Percentiles rank a stretch among this genome's conserved stretches.
These are phyloP conservation scores for Arthrocladium fulminans DNA, from an alignment of 2,329 filamentous ascomycete genomes.

Conservation along the genomic window DNA sequence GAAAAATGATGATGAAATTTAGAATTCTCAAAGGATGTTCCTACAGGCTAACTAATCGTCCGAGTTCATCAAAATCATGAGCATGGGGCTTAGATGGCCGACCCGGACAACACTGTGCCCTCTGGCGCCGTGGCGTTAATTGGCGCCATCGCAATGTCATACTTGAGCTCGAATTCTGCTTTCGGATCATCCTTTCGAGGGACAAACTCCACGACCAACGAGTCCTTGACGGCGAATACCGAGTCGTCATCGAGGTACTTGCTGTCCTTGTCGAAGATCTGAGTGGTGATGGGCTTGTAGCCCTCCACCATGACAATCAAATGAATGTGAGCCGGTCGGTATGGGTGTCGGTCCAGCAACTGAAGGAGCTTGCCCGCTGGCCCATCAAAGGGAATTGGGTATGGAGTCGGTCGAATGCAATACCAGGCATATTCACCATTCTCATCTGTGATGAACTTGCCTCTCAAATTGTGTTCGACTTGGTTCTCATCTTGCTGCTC, in stretches of 20 bases:
- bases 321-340: slow-evolving; percentile 56
- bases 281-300: slow-evolving; percentile 63
- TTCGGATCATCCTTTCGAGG: slow-evolving; percentile 43
- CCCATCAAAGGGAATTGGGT: slow-evolving; percentile 48
- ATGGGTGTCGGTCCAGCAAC: slow-evolving; percentile 53
- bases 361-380: slow-evolving; percentile 51
- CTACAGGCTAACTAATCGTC: no score
- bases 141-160: slow-evolving; percentile 41
- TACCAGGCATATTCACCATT: slow-evolving; percentile 57
- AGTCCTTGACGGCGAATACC: slow-evolving; percentile 53
- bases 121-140: slow-evolving; percentile 17
- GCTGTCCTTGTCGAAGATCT: slow-evolving; percentile 64
- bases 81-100: slow-evolving; percentile 39
- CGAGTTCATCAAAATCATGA: background rate
- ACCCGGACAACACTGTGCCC: slow-evolving; percentile 43
- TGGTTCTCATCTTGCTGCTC: slow-evolving; percentile 67
- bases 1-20: no score
- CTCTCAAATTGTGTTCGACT: slow-evolving; percentile 64
- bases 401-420: slow-evolving; percentile 52
- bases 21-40: no score
- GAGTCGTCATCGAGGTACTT: slow-evolving; percentile 53
- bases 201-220: slow-evolving; percentile 49
- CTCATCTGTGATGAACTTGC: slow-evolving; percentile 59
- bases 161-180: slow-evolving; percentile 46
- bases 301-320: slow-evolving; percentile 49